phyloP scores from a whole-genome alignment of 345 rosid genomes.

The Populus tremula region DNA sequence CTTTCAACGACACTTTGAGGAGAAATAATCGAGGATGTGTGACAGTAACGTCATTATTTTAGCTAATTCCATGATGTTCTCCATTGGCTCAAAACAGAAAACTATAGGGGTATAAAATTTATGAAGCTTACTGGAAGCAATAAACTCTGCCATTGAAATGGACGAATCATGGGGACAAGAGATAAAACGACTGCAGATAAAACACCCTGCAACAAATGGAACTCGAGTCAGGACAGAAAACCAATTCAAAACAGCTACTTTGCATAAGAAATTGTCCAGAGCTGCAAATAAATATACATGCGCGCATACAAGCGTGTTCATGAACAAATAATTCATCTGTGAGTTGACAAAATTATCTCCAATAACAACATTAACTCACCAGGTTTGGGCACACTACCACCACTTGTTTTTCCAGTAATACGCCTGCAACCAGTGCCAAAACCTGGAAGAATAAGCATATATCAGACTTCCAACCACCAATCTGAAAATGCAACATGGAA shows the following conservation, averaged over 20 bases:
- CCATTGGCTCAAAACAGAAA: constrained; percentile 9
- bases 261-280: background rate
- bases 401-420: constrained; percentile 84
- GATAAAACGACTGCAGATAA: constrained; percentile 84
- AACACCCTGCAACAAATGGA: constrained; percentile 66
- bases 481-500: constrained; percentile 6
- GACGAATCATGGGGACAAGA: constrained; percentile 81
- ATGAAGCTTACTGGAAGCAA: constrained; percentile 76
- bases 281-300: background rate
- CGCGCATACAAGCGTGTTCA: too few relatives aligned
- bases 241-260: background rate
- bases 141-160: constrained; percentile 98
- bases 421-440: constrained; percentile 78
- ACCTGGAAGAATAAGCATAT: constrained; percentile 45
- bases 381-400: constrained; percentile 81
- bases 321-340: background rate
- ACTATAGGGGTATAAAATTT: constrained; percentile 5
- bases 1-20: background rate
- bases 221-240: constrained; percentile 10
- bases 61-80: constrained; percentile 15
- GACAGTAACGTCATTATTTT: background rate
- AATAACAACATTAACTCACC: constrained; percentile 49
- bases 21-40: background rate
- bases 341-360: background rate
- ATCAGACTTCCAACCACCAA: constrained; percentile 14